phyloP scores from a whole-genome alignment of 2,329 filamentous ascomycete genomes.

The Colletotrichum neosansevieriae region DNA sequence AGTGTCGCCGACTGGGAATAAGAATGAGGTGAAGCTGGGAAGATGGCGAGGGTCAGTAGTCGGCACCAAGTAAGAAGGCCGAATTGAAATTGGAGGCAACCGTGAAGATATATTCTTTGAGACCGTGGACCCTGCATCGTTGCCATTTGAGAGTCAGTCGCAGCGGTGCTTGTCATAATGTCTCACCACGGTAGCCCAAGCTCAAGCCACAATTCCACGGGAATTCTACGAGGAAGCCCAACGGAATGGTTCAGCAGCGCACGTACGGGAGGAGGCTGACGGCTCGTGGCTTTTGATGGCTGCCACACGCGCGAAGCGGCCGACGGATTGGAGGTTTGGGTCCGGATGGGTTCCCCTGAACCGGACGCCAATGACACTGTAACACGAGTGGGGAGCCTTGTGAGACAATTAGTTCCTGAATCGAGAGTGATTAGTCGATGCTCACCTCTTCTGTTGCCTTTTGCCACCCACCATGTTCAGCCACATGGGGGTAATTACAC shows the following conservation, averaged over 20 bases:
- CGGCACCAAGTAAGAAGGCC: background rate
- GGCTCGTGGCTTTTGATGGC: background rate
- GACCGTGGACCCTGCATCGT: slow-evolving; percentile 4
- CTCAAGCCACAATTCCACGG: background rate
- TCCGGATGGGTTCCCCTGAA: slow-evolving; percentile 11
- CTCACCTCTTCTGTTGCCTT: background rate
- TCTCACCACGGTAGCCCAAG: background rate
- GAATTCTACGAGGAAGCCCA: slow-evolving; percentile 7
- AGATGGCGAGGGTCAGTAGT: background rate
- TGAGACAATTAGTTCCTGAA: slow-evolving; percentile 33
- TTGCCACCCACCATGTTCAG: too few relatives aligned
- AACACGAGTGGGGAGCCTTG: slow-evolving; percentile 15
- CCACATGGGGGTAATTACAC: too few relatives aligned
- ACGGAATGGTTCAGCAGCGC: slow-evolving; percentile 2
- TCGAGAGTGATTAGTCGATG: slow-evolving; percentile 19
- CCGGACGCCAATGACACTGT: background rate
- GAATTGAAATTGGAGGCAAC: background rate
- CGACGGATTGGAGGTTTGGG: background rate
- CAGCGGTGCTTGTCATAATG: slow-evolving; percentile 10
- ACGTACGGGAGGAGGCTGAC: slow-evolving; percentile 2
- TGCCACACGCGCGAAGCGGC: background rate
- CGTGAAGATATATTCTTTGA: background rate
- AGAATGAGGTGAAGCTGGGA: slow-evolving; percentile 1
- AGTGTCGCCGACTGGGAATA: slow-evolving; percentile 9
- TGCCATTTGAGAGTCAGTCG: slow-evolving; percentile 11